Conservation (phyloP, 305 asterid genomes). For the Plantago coronopus region DNA sequence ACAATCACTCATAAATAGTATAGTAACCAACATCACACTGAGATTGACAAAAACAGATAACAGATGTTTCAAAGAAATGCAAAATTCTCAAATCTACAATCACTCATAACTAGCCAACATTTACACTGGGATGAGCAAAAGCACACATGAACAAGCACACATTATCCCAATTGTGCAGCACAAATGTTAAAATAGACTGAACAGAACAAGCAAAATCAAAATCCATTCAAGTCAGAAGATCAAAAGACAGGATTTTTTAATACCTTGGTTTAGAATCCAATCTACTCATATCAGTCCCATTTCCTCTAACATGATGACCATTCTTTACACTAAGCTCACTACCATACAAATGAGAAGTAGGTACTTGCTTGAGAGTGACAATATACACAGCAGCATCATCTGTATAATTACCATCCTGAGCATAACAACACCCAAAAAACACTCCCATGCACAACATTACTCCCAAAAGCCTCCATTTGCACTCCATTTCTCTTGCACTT, state of each 20-base stretch:
- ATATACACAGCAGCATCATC: conserved; percentile 55
- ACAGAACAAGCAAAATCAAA: not conserved
- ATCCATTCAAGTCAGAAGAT: too few species aligned
- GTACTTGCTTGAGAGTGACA: conserved; percentile 72
- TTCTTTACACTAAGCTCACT: conserved; percentile 37
- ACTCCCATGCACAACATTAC: conserved; percentile 36
- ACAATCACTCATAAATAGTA: too few species aligned
- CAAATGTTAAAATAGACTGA: not conserved
- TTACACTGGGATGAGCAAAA: conserved; percentile 18
- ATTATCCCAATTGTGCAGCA: conserved; percentile 1
- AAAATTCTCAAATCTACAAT: too few species aligned
- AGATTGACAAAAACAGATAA: too few species aligned
- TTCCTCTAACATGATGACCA: conserved; percentile 32
- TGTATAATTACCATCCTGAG: conserved; percentile 36
- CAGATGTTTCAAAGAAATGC: too few species aligned
- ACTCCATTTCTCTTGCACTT: conserved; percentile 38
- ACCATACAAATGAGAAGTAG: conserved; percentile 47
- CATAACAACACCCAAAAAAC: conserved; percentile 32
- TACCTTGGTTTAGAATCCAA: conserved; percentile 55
- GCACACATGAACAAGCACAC: conserved; percentile 5
- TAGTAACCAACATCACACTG: not conserved
- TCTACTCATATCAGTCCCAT: conserved; percentile 36
- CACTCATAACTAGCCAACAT: conserved; percentile 12
- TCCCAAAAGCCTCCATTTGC: conserved; percentile 30
- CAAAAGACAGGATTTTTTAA: not conserved